These are phyloP conservation scores for Fusarium sulawesiense DNA, from an alignment of 2,329 filamentous ascomycete genomes.

Conservation along the genomic window DNA sequence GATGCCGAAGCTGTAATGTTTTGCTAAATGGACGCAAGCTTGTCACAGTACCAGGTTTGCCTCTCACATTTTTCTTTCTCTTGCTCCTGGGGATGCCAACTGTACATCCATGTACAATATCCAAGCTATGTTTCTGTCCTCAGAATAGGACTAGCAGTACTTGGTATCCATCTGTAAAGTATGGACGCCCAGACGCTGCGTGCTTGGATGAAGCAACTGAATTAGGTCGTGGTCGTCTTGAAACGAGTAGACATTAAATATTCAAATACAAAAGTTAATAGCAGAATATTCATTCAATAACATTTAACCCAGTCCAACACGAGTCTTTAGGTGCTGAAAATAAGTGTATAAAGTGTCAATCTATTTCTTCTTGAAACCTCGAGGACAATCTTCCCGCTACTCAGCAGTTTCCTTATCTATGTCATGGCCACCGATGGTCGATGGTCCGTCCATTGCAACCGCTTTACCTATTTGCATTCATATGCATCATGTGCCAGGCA, in stretches of 20 bases:
- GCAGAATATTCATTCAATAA: neutral
- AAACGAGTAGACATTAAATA: neutral
- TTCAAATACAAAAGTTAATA: neutral
- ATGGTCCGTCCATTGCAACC: neutral
- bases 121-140: neutral
- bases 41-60: neutral
- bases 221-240: neutral
- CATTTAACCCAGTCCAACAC: neutral
- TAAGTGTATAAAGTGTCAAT: neutral
- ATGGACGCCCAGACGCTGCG: neutral
- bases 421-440: neutral
- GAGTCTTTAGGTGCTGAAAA: neutral
- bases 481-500: neutral
- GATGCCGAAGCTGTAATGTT: neutral
- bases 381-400: neutral
- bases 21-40: neutral
- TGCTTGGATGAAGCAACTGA: neutral
- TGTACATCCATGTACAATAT: neutral
- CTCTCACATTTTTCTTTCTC: neutral
- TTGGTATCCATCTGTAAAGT: neutral
- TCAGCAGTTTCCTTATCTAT: neutral
- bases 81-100: neutral
- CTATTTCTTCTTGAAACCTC: neutral
- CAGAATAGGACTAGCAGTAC: neutral
- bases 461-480: neutral